Conservation (phyloP, 2,329 filamentous ascomycete species). For the Amesomyces nigricolor region DNA sequence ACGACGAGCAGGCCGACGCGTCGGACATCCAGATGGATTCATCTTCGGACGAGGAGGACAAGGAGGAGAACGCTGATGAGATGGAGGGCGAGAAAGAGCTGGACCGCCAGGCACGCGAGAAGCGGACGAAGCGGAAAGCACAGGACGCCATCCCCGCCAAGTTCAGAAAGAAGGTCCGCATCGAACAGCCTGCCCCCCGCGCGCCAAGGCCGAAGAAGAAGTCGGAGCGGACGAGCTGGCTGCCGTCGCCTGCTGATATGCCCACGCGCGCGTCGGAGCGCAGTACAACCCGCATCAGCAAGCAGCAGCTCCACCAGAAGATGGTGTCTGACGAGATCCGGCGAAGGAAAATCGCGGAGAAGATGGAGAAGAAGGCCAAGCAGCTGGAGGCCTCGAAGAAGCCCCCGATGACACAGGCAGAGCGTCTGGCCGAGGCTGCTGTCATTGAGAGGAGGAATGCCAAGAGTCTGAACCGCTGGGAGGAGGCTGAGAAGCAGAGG, state of each 20-base stretch:
- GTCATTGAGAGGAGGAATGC: slow-evolving; percentile 79
- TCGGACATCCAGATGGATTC: slow-evolving; percentile 84
- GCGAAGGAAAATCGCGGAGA: slow-evolving; percentile 60
- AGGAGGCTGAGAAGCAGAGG: slow-evolving; percentile 83
- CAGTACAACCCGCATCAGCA: slow-evolving; percentile 53
- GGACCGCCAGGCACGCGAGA: slow-evolving; percentile 67
- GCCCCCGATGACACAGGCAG: slow-evolving; percentile 77
- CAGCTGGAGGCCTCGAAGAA: slow-evolving; percentile 69
- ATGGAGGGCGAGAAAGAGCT: slow-evolving; percentile 84
- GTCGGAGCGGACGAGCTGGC: slow-evolving; percentile 54
- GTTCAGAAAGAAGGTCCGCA: slow-evolving; percentile 71
- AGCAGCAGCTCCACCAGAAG: slow-evolving; percentile 60
- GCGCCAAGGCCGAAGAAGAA: slow-evolving; percentile 53
- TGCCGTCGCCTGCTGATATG: slow-evolving; percentile 49
- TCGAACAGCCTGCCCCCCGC: slow-evolving; percentile 50
- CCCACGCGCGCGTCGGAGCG: slow-evolving; percentile 55
- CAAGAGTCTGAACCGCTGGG: slow-evolving; percentile 89
- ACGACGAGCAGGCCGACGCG: slow-evolving; percentile 56
- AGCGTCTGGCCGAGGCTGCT: slow-evolving; percentile 76
- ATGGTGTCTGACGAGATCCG: slow-evolving; percentile 68
- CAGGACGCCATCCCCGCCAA: slow-evolving; percentile 66
- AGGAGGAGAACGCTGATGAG: slow-evolving; percentile 62
- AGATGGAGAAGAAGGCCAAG: slow-evolving; percentile 63
- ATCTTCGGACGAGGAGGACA: slow-evolving; percentile 77
- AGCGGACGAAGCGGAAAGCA: slow-evolving; percentile 70